Base-by-base conservation (phyloP, 345 rosid species). In the Corchorus olitorius region DNA sequence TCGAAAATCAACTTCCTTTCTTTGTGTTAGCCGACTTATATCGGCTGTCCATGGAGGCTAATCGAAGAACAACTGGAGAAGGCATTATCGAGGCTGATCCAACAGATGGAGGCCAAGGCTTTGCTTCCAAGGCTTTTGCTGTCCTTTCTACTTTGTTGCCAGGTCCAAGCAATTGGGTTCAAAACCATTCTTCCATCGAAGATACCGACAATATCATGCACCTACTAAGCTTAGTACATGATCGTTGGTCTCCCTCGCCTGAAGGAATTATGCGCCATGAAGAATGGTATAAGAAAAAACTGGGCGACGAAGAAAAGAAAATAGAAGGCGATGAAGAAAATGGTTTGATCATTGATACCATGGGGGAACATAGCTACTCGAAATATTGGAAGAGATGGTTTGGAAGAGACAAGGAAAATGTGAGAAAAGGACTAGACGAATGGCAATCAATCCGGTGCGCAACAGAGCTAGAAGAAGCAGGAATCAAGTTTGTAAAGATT, bases 1-100 rank as follows among this genome's bases (percentile, higher is more conserved):
- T 84, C 4, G 87, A 84, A 73, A 84, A 84, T 39, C 87, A 84
- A 48, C 63, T 84, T 22, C 87, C 87, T 35, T 41, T 65, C 22
- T 65, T 15, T n/a, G 10, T 77, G 37, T 77, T 79, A 0, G 76
- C 56, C 35, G 3, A 49, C 3, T 12, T 81, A 33, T 76, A 62
- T 43, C 43, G 27, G 27, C 27, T 27, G 27, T 27, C 27, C n/a
- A n/a, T n/a, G n/a, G 27, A 27, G 27, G 27, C 0, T 27, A 27
- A 27, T 27, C 27, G n/a, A n/a, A n/a, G n/a, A n/a, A n/a, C n/a
- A n/a, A n/a, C n/a, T 52, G 43, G 27, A 27, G 1, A 27, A 27
- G 27, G 27, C 27, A 7, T 45, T 1, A 33, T 34, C 66, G 33
- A 11, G 43, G n/a, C 34, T 16, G 3, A 4, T 39, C 19, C 56